Percentiles rank a stretch among this genome's conserved stretches.
Evolutionary conservation across 2,329 filamentous ascomycete genomes (phyloP).

Genomic region (Colletotrichum melonis): DNA sequence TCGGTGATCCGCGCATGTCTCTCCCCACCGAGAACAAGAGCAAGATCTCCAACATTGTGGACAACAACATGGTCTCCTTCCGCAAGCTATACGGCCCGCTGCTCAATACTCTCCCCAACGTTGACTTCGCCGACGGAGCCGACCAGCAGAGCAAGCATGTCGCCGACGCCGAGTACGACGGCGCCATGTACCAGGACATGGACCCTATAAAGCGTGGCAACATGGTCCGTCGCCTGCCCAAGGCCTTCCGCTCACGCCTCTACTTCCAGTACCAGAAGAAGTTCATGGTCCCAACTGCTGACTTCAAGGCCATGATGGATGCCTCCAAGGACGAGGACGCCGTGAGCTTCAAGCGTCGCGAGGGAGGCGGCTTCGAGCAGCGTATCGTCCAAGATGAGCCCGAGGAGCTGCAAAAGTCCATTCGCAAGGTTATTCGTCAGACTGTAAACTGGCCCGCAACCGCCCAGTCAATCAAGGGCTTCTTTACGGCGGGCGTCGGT

Average conservation of each 20-base stretch:
- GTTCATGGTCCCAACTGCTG: slow-evolving; percentile 83
- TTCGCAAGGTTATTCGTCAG: slow-evolving; percentile 82
- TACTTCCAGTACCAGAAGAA: slow-evolving; percentile 97
- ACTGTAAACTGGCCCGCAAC: slow-evolving; percentile 95
- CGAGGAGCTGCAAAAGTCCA: slow-evolving; percentile 74
- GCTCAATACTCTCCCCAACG: slow-evolving; percentile 89
- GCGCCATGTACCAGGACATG: slow-evolving; percentile 88
- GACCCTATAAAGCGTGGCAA: slow-evolving; percentile 90
- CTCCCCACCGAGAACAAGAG: slow-evolving; percentile 89
- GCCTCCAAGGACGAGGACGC: slow-evolving; percentile 77
- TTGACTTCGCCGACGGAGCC: slow-evolving; percentile 74
- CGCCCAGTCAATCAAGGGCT: slow-evolving; percentile 85
- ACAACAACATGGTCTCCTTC: slow-evolving; percentile 91
- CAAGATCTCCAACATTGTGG: slow-evolving; percentile 95
- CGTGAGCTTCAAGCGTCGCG: slow-evolving; percentile 74
- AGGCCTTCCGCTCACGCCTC: slow-evolving; percentile 85
- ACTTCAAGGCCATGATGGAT: slow-evolving; percentile 88
- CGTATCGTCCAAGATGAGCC: slow-evolving; percentile 80
- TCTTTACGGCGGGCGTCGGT: slow-evolving; percentile 79
- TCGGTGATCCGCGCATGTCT: slow-evolving; percentile 96
- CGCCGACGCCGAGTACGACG: slow-evolving; percentile 71
- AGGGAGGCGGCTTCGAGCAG: slow-evolving; percentile 87
- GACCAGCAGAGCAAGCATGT: slow-evolving; percentile 59
- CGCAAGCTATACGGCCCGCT: slow-evolving; percentile 90
- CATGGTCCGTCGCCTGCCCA: slow-evolving; percentile 93